These are phyloP conservation scores for Nephelium lappaceum DNA, from an alignment of 345 rosid genomes.

Conservation along the genomic window DNA sequence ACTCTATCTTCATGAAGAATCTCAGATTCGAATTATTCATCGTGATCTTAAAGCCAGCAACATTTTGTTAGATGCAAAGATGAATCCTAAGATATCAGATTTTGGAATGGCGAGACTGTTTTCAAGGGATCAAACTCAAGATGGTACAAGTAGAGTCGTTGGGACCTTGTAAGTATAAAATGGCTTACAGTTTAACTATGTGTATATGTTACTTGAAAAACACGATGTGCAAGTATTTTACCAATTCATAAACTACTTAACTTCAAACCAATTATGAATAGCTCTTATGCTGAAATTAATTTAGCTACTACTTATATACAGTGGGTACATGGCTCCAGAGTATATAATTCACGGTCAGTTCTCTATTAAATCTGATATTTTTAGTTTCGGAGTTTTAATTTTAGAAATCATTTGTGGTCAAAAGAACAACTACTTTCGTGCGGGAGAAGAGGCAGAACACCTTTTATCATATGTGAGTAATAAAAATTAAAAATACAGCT, in stretches of 20 bases:
- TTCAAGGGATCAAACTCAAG: neutral
- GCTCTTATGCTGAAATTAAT: neutral
- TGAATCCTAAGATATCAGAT: neutral
- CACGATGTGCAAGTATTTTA: too few species aligned
- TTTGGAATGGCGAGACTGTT: neutral
- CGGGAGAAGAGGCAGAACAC: constrained; percentile 10
- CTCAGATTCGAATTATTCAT: too few species aligned
- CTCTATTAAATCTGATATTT: constrained; percentile 34
- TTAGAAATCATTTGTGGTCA: constrained; percentile 37
- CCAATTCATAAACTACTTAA: too few species aligned
- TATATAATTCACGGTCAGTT: constrained; percentile 34
- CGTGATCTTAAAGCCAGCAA: too few species aligned
- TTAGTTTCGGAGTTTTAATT: constrained; percentile 34
- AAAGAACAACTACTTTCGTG: neutral
- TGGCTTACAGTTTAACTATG: too few species aligned
- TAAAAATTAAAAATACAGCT: neutral
- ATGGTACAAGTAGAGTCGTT: neutral
- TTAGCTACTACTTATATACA: neutral
- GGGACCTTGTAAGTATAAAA: neutral
- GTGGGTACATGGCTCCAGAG: neutral
- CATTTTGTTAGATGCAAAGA: neutral
- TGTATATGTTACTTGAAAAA: neutral
- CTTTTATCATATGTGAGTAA: constrained; percentile 24
- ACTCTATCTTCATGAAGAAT: too few species aligned
- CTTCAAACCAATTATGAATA: too few species aligned